Evolutionary conservation across 1,284 basidiomycete genomes (phyloP).

Genomic region (Sporisorium graminicola): DNA sequence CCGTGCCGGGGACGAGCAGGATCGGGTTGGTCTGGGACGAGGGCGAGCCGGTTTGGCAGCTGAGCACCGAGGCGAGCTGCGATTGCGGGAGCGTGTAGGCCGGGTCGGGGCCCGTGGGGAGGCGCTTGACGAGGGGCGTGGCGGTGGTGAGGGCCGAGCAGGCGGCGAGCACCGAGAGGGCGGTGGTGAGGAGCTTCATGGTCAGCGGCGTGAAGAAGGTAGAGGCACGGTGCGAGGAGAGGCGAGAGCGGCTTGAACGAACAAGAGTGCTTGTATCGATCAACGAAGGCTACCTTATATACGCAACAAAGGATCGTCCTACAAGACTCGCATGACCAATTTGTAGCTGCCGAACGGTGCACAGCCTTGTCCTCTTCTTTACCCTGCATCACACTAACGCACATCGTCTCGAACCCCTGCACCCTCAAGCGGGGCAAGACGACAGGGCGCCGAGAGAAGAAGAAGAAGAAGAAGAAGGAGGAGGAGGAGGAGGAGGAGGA

Average conservation of each 20-base stretch:
- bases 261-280: no score
- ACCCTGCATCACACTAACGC: no score
- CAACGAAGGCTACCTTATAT: no score
- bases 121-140: constrained; percentile 24
- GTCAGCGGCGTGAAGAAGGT: no score
- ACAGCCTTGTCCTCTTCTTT: no score
- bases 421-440: no score
- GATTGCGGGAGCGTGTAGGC: constrained; percentile 16
- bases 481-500: no score
- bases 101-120: constrained; percentile 27
- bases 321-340: no score
- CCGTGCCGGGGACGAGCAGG: constrained; percentile 48
- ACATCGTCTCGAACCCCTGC: no score
- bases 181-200: constrained; percentile 18
- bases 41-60: constrained; percentile 24
- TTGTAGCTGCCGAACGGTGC: no score
- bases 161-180: not conserved
- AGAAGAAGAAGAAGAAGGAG: not conserved
- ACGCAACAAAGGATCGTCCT: no score
- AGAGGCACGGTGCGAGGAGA: no score
- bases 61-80: constrained; percentile 17
- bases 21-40: constrained; percentile 36
- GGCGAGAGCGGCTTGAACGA: not conserved
- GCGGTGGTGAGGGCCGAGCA: not conserved
- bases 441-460: not conserved